Evolutionary conservation across 805 yeast genomes (phyloP), one percentile per base, ranked within the genome.

Genomic region (Martiniozyma abietophila): DNA sequence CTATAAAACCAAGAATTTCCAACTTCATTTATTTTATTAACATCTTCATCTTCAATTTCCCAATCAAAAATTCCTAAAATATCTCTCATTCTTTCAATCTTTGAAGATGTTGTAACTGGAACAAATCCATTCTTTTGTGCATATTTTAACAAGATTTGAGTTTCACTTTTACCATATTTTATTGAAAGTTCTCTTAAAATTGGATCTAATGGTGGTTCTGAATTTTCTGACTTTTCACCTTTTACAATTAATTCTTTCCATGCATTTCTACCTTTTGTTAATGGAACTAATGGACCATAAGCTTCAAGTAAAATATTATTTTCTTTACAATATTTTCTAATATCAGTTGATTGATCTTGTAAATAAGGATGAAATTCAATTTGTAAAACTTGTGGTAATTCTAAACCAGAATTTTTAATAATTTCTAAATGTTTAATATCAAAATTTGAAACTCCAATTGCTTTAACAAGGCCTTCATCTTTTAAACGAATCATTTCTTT

Each of bases 361-460:
- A 76, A 62, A 48, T 72, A 71, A 0, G 83, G 76, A 51, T 71
- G 76, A 53, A 61, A 76, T 51, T 78, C 84, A 41, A 78, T 69
- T 54, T 78, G 85, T 49, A 75, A 68, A 11, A 74, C 74, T 29
- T 56, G 65, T 2, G 85, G 84, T 41, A 59, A 57, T 28, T 64
- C 46, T 35, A 58, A 53, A 15, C 63, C 60, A 25, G 41, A 29
- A 11, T 59, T 53, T 30, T 68, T 47, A 11, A 77, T 47, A 29
- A 52, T 46, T 40, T 73, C 54, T 36, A 76, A 52, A 39, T 67
- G 65, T 20, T 59, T 59, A 3, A 63, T 62, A 8, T 66, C 48
- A 44, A 72, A 76, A 48, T 76, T 77, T 5, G 83, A 76, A 29
- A 77, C 79, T 32, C 55, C 55, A 19, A 50, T 50, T 18, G 47